phyloP scores from a whole-genome alignment of 202 grass and related monocot species.

The Eragrostis tef region DNA sequence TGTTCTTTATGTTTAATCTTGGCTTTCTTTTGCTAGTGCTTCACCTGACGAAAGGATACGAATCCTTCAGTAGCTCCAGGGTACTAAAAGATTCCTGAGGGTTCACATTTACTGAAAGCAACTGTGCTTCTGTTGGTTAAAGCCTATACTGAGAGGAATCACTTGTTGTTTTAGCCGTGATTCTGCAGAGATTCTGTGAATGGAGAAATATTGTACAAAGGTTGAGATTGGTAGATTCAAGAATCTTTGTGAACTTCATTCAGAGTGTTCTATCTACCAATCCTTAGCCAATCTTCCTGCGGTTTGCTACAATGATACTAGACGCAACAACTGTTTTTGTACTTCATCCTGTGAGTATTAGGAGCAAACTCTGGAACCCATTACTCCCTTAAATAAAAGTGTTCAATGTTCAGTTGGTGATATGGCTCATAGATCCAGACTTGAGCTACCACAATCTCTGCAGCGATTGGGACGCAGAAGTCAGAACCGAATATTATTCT shows the following conservation, averaged over 20 bases:
- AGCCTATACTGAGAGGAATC: not conserved
- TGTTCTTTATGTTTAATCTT: constrained; percentile 19
- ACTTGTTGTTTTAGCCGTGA: not conserved
- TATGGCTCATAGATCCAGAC: not conserved
- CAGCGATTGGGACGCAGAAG: not conserved
- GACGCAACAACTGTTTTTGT: not conserved
- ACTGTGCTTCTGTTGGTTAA: constrained; percentile 11
- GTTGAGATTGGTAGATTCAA: not conserved
- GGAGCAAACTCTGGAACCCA: not conserved
- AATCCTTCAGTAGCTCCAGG: not conserved
- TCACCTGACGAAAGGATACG: constrained; percentile 5
- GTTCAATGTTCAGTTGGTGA: not conserved
- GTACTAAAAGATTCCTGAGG: not conserved
- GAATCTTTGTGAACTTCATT: not conserved
- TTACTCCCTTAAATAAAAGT: not conserved
- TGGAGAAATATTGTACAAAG: not conserved
- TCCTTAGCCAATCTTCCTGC: not conserved
- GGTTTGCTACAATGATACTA: not conserved
- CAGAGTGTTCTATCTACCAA: not conserved
- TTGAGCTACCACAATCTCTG: not conserved
- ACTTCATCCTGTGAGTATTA: not conserved
- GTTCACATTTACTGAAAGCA: not conserved
- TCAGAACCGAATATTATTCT: not conserved
- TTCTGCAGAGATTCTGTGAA: constrained; percentile 5
- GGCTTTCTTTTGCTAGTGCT: not conserved